phyloP scores from a whole-genome alignment of 169 alveolate genomes.

The Cryptosporidium meleagridis region DNA sequence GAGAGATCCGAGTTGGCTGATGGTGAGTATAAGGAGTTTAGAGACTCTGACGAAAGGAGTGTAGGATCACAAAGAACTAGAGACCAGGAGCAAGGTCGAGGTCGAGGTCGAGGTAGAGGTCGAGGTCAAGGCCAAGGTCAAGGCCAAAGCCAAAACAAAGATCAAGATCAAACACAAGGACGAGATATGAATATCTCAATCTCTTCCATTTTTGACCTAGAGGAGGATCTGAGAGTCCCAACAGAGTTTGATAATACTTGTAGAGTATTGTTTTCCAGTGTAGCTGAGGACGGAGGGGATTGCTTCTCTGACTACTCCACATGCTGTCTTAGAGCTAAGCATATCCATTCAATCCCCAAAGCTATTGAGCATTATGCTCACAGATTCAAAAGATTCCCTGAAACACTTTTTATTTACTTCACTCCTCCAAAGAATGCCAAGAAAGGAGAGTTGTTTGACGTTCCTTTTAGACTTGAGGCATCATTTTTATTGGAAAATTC shows the following conservation, averaged over 20 bases:
- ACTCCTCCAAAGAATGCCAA: slow-evolving; percentile 87
- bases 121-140: not conserved
- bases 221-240: slow-evolving; percentile 37
- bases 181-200: not conserved
- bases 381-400: slow-evolving; percentile 85
- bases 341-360: slow-evolving; percentile 80
- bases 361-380: slow-evolving; percentile 86
- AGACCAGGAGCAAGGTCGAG: not conserved
- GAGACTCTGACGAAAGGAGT: not conserved
- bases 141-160: too few relatives aligned
- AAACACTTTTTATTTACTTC: slow-evolving; percentile 87
- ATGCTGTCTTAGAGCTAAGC: slow-evolving; percentile 75
- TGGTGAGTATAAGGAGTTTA: not conserved
- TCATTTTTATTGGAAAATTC: slow-evolving; percentile 77
- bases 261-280: slow-evolving; percentile 81
- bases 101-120: not conserved
- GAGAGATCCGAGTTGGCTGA: not conserved
- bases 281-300: slow-evolving; percentile 80
- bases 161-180: not conserved
- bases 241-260: slow-evolving; percentile 81
- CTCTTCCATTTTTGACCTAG: slow-evolving; percentile 56
- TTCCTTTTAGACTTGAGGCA: slow-evolving; percentile 88
- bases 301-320: slow-evolving; percentile 78
- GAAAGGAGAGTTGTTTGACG: slow-evolving; percentile 90
- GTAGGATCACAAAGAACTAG: not conserved